These are phyloP conservation scores for Annona cherimola DNA, from an alignment of 164 flowering plant species.

Conservation along the genomic window DNA sequence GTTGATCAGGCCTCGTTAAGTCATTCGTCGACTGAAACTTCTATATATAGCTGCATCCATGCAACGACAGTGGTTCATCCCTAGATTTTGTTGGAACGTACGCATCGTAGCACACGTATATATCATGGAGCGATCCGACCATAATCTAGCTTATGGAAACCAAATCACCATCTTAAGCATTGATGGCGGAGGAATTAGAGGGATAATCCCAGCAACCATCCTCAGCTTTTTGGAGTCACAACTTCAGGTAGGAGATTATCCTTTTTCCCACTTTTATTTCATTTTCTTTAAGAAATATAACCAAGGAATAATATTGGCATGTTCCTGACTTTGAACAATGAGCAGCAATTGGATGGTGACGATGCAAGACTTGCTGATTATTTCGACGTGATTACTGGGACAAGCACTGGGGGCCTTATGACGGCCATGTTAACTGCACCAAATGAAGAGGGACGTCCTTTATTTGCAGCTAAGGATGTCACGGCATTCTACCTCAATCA, in stretches of 20 bases:
- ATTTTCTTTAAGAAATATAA: no score
- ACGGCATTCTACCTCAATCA: conserved; percentile 25
- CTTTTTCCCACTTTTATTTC: no score
- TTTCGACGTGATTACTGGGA: conserved; percentile 26
- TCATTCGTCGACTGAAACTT: no score
- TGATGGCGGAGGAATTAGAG: conserved; percentile 11
- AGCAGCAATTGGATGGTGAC: conserved; percentile 22
- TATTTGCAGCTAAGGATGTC: conserved; percentile 40
- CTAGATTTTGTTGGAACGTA: no score
- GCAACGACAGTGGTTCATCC: no score
- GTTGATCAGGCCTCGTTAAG: no score
- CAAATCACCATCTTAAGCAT: conserved; percentile 11
- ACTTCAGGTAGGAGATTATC: conserved; percentile 5
- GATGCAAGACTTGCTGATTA: conserved; percentile 31
- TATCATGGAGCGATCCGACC: no score
- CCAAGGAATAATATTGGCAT: neutral
- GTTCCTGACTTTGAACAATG: no score
- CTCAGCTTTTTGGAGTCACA: conserved; percentile 9
- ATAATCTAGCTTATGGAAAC: neutral
- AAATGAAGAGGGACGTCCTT: conserved; percentile 27
- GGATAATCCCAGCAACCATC: conserved; percentile 12
- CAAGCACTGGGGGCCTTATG: conserved; percentile 27
- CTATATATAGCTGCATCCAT: no score
- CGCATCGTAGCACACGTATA: no score
- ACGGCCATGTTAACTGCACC: conserved; percentile 37